A percentile compares a stretch with the other conserved stretches of the same genome.
These are phyloP conservation scores for Neoboletus magnificus DNA, from an alignment of 768 basidiomycete genomes.

Conservation along the genomic window DNA sequence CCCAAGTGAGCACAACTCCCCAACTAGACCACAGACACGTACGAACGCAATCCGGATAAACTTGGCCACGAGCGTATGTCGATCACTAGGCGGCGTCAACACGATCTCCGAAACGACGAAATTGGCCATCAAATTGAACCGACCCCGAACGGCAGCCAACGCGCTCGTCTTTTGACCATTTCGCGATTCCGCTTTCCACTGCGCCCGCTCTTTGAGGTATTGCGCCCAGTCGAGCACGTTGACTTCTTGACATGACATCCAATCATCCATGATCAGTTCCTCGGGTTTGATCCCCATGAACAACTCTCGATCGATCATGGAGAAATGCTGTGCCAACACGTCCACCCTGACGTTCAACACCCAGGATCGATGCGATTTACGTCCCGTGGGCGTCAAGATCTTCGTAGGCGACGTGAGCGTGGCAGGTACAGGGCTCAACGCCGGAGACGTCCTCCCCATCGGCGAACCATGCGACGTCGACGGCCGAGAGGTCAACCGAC, in stretches of 20 bases:
- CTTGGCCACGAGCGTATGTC: constrained; percentile 65
- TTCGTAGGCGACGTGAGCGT: constrained; percentile 31
- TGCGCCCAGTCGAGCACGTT: constrained; percentile 81
- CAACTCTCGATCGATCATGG: constrained; percentile 85
- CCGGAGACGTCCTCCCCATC: constrained; percentile 12
- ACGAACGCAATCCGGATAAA: constrained; percentile 88
- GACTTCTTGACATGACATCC: constrained; percentile 58
- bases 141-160: constrained; percentile 67
- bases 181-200: constrained; percentile 61
- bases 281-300: constrained; percentile 85
- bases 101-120: constrained; percentile 82
- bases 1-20: neutral
- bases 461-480: constrained; percentile 33
- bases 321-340: constrained; percentile 70
- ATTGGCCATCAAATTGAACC: constrained; percentile 82
- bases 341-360: constrained; percentile 61
- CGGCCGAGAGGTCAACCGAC: constrained; percentile 44
- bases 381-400: constrained; percentile 35
- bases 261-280: constrained; percentile 76
- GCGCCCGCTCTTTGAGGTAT: constrained; percentile 72
- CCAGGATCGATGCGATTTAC: constrained; percentile 66
- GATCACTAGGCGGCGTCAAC: constrained; percentile 62
- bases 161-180: constrained; percentile 64
- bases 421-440: constrained; percentile 11
- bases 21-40: constrained; percentile 23